A percentile compares a stretch with the other conserved stretches of the same genome.
Conservation (phyloP, 2,329 filamentous ascomycete species). For the Fusarium agapanthi region DNA sequence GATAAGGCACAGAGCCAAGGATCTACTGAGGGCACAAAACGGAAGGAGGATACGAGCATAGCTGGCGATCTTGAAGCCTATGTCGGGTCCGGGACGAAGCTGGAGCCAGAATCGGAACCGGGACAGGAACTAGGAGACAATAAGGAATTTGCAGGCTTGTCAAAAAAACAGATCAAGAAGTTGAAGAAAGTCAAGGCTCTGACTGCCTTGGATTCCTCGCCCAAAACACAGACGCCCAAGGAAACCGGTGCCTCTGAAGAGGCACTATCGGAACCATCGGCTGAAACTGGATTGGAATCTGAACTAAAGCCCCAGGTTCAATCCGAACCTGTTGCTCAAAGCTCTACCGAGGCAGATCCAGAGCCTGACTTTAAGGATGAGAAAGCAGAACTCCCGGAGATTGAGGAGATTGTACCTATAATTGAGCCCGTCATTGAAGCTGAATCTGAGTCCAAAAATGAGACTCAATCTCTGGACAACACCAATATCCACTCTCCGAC, state of each 20-base stretch:
- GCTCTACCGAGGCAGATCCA: conserved; percentile 13
- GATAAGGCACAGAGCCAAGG: conserved; percentile 34
- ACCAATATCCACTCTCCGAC: conserved; percentile 20
- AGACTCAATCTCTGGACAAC: conserved; percentile 34
- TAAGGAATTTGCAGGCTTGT: conserved; percentile 39
- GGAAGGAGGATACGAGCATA: conserved; percentile 28
- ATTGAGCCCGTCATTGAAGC: conserved; percentile 42
- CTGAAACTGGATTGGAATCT: conserved; percentile 32
- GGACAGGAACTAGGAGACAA: conserved; percentile 33
- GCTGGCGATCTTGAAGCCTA: conserved; percentile 23
- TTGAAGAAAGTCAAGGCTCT: conserved; percentile 37
- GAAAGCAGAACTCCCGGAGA: conserved; percentile 30
- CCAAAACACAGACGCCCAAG: conserved; percentile 25
- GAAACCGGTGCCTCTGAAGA: conserved; percentile 22
- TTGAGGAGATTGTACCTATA: conserved; percentile 41
- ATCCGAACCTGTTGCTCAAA: conserved; percentile 16
- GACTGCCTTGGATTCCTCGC: conserved; percentile 28
- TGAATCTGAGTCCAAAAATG: conserved; percentile 42
- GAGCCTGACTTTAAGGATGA: conserved; percentile 31
- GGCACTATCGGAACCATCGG: conserved; percentile 23
- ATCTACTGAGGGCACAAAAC: conserved; percentile 25
- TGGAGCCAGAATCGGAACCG: conserved; percentile 28
- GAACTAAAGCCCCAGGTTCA: conserved; percentile 20
- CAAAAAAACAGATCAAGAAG: conserved; percentile 42
- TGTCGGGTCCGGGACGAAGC: conserved; percentile 29